Percentiles rank a stretch among this genome's conserved stretches.
These are phyloP conservation scores for Thalassiosira profunda DNA, from an alignment of 108 stramenopile genomes.

Conservation along the genomic window DNA sequence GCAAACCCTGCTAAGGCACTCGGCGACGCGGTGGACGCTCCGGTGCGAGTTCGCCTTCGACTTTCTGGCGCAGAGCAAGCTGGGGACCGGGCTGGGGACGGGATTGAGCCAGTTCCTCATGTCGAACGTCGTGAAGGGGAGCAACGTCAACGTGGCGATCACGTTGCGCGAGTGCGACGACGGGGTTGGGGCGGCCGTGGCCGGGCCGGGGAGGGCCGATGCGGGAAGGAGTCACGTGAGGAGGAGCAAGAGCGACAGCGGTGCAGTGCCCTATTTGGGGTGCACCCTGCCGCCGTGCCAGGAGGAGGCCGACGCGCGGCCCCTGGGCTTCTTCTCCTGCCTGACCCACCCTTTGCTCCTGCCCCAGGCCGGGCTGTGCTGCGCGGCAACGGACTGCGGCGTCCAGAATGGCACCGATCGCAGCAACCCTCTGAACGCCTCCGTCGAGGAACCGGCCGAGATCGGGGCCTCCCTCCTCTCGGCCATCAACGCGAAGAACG, in stretches of 20 bases:
- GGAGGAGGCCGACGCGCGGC: no score
- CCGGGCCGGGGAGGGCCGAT: no score
- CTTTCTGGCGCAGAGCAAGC: slow-evolving; percentile 9
- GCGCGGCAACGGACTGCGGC: neutral
- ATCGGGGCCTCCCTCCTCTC: slow-evolving; percentile 41
- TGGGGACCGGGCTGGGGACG: slow-evolving; percentile 7
- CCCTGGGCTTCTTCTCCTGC: slow-evolving; percentile 15
- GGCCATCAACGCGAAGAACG: slow-evolving; percentile 44
- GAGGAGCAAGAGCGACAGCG: no score
- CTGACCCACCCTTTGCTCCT: slow-evolving; percentile 28
- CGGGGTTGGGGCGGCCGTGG: neutral
- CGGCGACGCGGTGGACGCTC: no score
- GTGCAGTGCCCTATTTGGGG: no score
- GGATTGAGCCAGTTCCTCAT: slow-evolving; percentile 36
- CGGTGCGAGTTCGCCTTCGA: slow-evolving; percentile 25
- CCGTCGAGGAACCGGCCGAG: no score
- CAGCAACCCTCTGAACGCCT: no score
- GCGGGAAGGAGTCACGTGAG: no score
- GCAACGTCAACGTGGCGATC: slow-evolving; percentile 21
- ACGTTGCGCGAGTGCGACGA: slow-evolving; percentile 28
- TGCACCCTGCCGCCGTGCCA: no score
- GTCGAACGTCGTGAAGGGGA: slow-evolving; percentile 46
- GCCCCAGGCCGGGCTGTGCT: slow-evolving; percentile 19
- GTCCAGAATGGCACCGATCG: neutral
- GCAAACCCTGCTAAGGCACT: neutral